phyloP scores from a whole-genome alignment of 495 filamentous ascomycete genomes.

The Saxispiralis lemnorum region DNA sequence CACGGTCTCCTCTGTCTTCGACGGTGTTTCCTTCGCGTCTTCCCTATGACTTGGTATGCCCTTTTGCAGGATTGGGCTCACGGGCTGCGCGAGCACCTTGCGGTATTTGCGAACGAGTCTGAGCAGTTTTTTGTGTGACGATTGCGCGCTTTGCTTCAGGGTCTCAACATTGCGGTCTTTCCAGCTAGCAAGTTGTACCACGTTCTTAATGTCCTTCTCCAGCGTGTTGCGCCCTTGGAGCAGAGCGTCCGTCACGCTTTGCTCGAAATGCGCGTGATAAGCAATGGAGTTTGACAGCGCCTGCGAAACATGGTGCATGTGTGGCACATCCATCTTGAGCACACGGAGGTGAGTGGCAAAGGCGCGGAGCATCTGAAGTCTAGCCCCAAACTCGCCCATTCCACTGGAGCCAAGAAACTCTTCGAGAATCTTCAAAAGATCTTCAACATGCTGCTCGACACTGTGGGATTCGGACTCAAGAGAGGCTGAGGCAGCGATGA shows the following conservation, averaged over 20 bases:
- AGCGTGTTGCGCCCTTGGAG: conserved; percentile 43
- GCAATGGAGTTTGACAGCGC: conserved; percentile 61
- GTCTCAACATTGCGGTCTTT: conserved; percentile 89
- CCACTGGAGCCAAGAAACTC: conserved; percentile 56
- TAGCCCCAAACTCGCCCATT: conserved; percentile 58
- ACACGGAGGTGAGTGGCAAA: conserved; percentile 47
- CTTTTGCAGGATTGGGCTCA: conserved; percentile 15
- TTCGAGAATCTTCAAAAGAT: conserved; percentile 52
- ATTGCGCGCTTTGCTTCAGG: conserved; percentile 67
- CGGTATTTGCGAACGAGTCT: conserved; percentile 81
- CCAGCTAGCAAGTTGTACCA: conserved; percentile 80
- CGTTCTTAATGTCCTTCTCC: conserved; percentile 75
- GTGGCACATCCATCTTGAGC: conserved; percentile 35
- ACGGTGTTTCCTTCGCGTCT: too few species aligned
- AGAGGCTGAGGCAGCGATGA: conserved; percentile 40
- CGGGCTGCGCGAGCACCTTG: conserved; percentile 50
- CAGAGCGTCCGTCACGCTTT: conserved; percentile 42
- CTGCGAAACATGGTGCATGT: conserved; percentile 34
- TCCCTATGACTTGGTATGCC: too few species aligned
- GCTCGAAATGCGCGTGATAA: conserved; percentile 52
- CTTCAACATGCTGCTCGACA: conserved; percentile 42
- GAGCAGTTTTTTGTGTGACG: conserved; percentile 82
- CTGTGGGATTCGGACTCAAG: conserved; percentile 21
- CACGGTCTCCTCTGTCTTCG: not conserved
- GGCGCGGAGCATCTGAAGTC: conserved; percentile 53